phyloP scores from a whole-genome alignment of 2,329 filamentous ascomycete species.

The Zymoseptoria brevis region DNA sequence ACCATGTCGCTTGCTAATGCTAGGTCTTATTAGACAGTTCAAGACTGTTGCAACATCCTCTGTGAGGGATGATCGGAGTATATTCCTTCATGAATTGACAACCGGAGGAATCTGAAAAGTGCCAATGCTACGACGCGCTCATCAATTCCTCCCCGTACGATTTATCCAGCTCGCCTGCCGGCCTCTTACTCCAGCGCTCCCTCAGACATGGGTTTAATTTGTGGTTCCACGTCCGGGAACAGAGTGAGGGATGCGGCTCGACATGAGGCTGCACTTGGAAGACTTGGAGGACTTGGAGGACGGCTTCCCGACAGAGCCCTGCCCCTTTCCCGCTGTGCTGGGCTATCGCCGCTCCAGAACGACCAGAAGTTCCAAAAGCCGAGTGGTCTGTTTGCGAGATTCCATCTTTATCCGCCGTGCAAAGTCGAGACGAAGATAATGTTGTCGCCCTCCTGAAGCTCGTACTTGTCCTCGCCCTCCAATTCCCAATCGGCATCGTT shows the following conservation, averaged over 20 bases:
- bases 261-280: neutral
- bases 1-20: no score
- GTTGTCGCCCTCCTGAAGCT: conserved; percentile 72
- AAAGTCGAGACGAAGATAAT: conserved; percentile 95
- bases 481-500: conserved; percentile 99
- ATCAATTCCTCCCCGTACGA: neutral
- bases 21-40: no score
- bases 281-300: neutral
- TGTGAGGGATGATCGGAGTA: neutral
- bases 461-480: conserved; percentile 86
- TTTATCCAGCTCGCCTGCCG: neutral
- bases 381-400: neutral
- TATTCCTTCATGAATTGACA: neutral
- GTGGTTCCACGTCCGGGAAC: neutral
- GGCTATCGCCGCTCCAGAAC: neutral
- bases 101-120: neutral
- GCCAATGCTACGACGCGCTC: neutral
- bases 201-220: neutral
- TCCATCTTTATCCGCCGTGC: conserved; percentile 66
- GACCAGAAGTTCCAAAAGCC: neutral
- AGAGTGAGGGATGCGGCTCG: neutral
- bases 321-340: neutral
- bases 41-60: neutral
- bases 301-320: no score
- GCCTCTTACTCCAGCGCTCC: neutral